Evolutionary conservation across 148 eudicot species (phyloP), one percentile per base, ranked within the genome.

Genomic region (Nyssa sinensis): DNA sequence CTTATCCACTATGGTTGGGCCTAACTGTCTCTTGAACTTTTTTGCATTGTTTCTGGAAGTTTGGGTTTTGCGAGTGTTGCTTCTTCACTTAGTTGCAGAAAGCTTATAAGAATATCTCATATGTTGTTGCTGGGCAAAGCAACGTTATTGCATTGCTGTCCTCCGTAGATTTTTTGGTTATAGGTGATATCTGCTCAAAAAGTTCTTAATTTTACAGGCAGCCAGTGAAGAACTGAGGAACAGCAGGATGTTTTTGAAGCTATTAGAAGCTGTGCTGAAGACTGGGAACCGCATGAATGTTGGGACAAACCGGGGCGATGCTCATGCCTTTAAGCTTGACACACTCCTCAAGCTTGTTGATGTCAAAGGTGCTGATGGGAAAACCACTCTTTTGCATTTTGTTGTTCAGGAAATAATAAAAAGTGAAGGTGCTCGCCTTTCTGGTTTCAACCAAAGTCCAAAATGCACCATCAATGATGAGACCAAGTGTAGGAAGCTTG

Each of bases 201-300:
- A 21, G 35, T 27, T 27, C 57, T 27, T 71, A 44, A 51, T 75
- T 57, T 51, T 64, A 17, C 77, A 78, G 81, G 73, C 69, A 3
- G 81, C 84, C n/a, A 73, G 84, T 35, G 75, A 74, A 29, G 84
- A 81, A 49, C 81, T 81, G 13, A 81, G 69, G 51, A 81, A 74
- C 35, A 69, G 74, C 74, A 74, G 81, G 28, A 41, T 81, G 55
- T 81, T 81, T 37, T 34, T 81, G 19, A 81, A 74, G 64, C 81
- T 81, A 27, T 62, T 81, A 37, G 84, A 81, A 77, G 84, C 84
- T 16, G 79, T 77, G 3, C 71, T 81, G 7, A 77, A 81, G 69
- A 78, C 84, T 34, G 84, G 84, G 49, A 81, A 81, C 78, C 77
- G 81, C 3, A 68, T 81, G 78, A 81, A 81, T 28, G 81, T 73